A percentile compares a stretch with the other conserved stretches of the same genome.
Evolutionary conservation across 2,329 filamentous ascomycete genomes (phyloP).

Genomic region (Pyricularia pennisetigena): DNA sequence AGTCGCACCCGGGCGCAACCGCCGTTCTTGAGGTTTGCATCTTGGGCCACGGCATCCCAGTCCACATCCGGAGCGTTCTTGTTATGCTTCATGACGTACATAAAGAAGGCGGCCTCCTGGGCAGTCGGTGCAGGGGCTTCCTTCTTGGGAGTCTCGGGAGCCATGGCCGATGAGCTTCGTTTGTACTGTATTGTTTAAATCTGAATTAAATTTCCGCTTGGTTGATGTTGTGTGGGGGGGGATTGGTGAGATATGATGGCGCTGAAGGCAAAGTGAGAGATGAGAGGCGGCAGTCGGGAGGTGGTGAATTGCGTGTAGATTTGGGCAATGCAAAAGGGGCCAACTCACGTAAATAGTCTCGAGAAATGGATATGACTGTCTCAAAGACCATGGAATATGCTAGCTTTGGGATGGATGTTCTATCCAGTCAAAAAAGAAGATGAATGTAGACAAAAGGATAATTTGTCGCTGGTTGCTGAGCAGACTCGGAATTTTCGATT

Average conservation of each 20-base stretch:
- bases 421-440: not conserved
- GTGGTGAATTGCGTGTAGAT: not conserved
- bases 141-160: constrained; percentile 1
- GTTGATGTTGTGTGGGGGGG: not conserved
- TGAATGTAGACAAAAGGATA: not conserved
- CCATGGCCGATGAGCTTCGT: constrained; percentile 2
- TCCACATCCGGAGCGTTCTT: constrained; percentile 33
- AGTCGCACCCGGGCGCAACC: constrained; percentile 31
- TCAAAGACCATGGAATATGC: too few species aligned
- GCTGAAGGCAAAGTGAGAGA: not conserved
- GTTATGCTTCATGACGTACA: constrained; percentile 32
- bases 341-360: not conserved
- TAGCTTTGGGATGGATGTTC: not conserved
- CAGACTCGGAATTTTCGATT: not conserved
- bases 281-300: not conserved
- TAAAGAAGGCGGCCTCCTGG: constrained; percentile 32
- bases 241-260: not conserved
- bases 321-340: not conserved
- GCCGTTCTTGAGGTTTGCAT: constrained; percentile 33
- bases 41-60: constrained; percentile 34
- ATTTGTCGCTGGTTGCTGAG: not conserved
- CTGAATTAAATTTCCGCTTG: not conserved
- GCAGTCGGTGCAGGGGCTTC: constrained; percentile 19
- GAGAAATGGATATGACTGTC: too few species aligned
- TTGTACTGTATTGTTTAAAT: not conserved